phyloP scores from a whole-genome alignment of 2,329 filamentous ascomycete species.

The Seiridium cupressi region DNA sequence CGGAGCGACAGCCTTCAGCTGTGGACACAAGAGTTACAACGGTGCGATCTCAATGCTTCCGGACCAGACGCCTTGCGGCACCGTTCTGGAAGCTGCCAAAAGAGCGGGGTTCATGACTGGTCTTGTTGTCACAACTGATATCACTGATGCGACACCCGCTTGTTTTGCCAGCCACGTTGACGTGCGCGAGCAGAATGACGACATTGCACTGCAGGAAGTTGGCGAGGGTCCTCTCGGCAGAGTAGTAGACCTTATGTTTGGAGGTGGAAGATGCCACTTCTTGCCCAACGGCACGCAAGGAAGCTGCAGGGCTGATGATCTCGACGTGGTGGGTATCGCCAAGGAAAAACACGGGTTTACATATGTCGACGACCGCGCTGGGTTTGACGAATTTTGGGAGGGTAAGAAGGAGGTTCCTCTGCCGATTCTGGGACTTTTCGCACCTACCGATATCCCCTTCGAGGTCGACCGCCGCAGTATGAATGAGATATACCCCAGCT shows the following conservation, averaged over 20 bases:
- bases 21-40: conserved; percentile 92
- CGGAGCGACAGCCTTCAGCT: conserved; percentile 96
- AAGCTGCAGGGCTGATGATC: conserved; percentile 78
- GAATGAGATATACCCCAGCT: conserved; percentile 77
- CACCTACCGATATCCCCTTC: conserved; percentile 79
- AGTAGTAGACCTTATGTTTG: conserved; percentile 88
- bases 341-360: conserved; percentile 74
- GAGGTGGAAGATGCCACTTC: conserved; percentile 92
- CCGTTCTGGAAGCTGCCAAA: conserved; percentile 90
- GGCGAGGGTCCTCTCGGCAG: conserved; percentile 84
- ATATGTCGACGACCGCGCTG: conserved; percentile 69
- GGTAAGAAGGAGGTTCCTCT: conserved; percentile 67
- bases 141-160: conserved; percentile 94
- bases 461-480: conserved; percentile 85
- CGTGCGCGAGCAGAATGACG: conserved; percentile 76
- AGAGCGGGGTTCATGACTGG: conserved; percentile 89
- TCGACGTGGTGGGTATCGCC: conserved; percentile 73
- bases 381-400: conserved; percentile 71
- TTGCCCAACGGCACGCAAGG: conserved; percentile 75
- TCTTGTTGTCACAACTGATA: conserved; percentile 88
- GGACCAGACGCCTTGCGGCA: conserved; percentile 83
- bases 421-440: conserved; percentile 84
- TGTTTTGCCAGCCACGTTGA: conserved; percentile 91
- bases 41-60: conserved; percentile 90
- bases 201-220: conserved; percentile 89